Conservation (phyloP, 768 basidiomycete species). For the Mrakia hoshinonis region DNA sequence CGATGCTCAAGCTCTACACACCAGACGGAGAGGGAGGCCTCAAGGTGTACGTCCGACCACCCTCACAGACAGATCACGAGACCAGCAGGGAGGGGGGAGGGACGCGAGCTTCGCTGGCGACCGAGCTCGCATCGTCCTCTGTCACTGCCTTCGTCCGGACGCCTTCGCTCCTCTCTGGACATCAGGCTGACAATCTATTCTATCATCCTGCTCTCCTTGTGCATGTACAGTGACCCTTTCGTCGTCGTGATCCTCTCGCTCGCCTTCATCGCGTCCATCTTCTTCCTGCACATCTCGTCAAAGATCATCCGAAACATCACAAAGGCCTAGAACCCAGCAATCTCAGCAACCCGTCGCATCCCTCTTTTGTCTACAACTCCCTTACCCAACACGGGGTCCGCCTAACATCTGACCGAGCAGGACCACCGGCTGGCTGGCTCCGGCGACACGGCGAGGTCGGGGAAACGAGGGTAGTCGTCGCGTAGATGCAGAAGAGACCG, state of each 20-base stretch:
- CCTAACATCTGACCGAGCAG: too few relatives aligned
- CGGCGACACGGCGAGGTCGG: background rate
- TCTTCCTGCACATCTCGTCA: conserved; percentile 67
- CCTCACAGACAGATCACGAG: background rate
- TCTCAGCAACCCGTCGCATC: background rate
- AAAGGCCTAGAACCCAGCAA: conserved; percentile 5
- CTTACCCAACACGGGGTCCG: background rate
- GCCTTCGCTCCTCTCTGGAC: too few relatives aligned
- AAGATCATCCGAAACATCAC: conserved; percentile 21
- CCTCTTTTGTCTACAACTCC: background rate
- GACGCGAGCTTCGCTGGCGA: background rate
- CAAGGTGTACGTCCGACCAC: conserved; percentile 66
- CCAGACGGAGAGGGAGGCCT: conserved; percentile 88
- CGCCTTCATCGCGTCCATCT: conserved; percentile 94
- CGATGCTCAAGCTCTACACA: conserved; percentile 98
- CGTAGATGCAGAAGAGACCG: background rate
- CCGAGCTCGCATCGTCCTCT: background rate
- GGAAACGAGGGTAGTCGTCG: background rate
- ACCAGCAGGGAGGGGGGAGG: background rate
- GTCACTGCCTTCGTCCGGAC: conserved; percentile 2
- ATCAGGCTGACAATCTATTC: background rate
- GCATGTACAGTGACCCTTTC: conserved; percentile 68
- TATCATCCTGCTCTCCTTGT: background rate
- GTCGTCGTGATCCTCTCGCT: conserved; percentile 92
- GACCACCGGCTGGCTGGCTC: background rate